These are phyloP conservation scores for Chondrostereum purpureum DNA, from an alignment of 1,284 basidiomycete genomes.

Conservation along the genomic window DNA sequence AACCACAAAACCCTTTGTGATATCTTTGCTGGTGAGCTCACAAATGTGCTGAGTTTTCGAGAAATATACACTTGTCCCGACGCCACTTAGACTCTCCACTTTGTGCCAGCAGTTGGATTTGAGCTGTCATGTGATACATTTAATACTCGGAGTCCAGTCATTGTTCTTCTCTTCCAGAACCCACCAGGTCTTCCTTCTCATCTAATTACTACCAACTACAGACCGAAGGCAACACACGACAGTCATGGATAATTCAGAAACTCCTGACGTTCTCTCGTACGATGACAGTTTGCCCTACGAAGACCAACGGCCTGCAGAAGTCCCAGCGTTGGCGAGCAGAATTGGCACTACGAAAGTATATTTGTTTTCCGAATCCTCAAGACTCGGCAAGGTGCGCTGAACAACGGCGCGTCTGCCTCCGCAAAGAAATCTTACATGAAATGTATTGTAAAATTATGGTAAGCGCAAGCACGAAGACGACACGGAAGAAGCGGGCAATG, in stretches of 20 bases:
- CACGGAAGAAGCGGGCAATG: neutral
- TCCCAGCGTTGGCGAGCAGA: constrained; percentile 45
- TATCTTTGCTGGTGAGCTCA: no score
- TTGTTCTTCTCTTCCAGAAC: no score
- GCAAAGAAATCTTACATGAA: constrained; percentile 44
- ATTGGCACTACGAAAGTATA: constrained; percentile 66
- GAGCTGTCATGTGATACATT: no score
- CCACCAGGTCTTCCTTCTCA: no score
- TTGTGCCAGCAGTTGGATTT: no score
- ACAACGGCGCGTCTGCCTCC: constrained; percentile 27
- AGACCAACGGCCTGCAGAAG: constrained; percentile 32
- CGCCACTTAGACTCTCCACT: no score
- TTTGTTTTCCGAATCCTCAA: constrained; percentile 56
- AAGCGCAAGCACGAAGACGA: constrained; percentile 48
- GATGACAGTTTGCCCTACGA: constrained; percentile 47
- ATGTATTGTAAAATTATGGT: constrained; percentile 26
- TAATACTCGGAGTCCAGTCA: no score
- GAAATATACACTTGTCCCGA: no score
- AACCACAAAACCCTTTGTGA: no score
- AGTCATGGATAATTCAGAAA: constrained; percentile 30
- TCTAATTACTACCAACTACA: neutral
- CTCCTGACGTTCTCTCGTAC: constrained; percentile 34
- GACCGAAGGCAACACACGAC: neutral
- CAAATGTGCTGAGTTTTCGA: no score
- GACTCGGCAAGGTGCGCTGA: constrained; percentile 65